A percentile compares a stretch with the other conserved stretches of the same genome.
Conservation (phyloP, 441 rosid genomes). For the Kokia cookei region DNA sequence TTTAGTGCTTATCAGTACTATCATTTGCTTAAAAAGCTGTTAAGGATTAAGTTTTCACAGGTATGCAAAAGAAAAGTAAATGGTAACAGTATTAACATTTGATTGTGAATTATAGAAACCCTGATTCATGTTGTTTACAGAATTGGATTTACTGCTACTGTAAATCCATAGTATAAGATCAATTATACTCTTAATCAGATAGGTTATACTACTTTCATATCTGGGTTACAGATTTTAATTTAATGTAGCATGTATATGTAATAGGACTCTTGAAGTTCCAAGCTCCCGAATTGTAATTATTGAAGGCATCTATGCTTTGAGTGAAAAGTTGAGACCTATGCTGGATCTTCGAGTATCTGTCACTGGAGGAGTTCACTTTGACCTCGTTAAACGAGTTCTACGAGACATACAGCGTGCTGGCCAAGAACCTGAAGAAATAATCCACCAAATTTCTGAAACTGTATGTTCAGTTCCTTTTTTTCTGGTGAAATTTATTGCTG, state of each 20-base stretch:
- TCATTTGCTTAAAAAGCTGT: slow-evolving; percentile 3
- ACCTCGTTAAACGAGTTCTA: slow-evolving; percentile 93
- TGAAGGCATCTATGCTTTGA: slow-evolving; percentile 94
- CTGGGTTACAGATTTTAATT: neutral
- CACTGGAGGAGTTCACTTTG: slow-evolving; percentile 97
- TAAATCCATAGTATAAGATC: neutral
- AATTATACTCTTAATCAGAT: neutral
- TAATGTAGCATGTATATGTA: slow-evolving; percentile 16
- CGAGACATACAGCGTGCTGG: slow-evolving; percentile 98
- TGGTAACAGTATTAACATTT: neutral
- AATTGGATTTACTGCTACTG: neutral
- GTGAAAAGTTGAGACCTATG: slow-evolving; percentile 77
- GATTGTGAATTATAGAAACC: neutral
- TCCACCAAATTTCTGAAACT: slow-evolving; percentile 97
- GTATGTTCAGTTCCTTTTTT: slow-evolving; percentile 29
- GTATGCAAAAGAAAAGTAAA: neutral
- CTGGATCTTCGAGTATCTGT: slow-evolving; percentile 89
- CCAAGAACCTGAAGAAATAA: slow-evolving; percentile 96
- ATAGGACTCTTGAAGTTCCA: slow-evolving; percentile 85
- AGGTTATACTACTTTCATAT: neutral
- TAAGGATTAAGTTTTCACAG: neutral
- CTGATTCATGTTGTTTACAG: neutral
- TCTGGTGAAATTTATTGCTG: neutral
- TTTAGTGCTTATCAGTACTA: slow-evolving; percentile 1
- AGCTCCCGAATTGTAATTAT: slow-evolving; percentile 84